Base-by-base conservation (phyloP, 2,329 filamentous ascomycete genomes). In the Pyrenochaeta sp. region DNA sequence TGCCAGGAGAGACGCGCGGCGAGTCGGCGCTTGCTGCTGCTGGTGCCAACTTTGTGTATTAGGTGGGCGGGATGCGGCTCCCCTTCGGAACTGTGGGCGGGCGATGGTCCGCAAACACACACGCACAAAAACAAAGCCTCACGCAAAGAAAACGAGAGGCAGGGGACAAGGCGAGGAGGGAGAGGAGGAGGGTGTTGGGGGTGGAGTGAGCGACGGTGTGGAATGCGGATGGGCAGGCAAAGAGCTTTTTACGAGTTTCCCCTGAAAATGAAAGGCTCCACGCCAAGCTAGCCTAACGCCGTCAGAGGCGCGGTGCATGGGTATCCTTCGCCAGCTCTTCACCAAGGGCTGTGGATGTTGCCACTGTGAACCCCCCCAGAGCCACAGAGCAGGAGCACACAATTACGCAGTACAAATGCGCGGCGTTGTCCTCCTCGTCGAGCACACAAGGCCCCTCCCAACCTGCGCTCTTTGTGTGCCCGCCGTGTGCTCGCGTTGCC, bases 1-100 rank as follows among this genome's bases (percentile, higher is more conserved):
- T 64, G 66, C 60, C 61, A 65, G 61, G 60, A 60, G 64, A 67
- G 63, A 70, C 66, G 69, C 68, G 71, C 68, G 69, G 68, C 64
- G 64, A 60, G 53, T 61, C 60, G 64, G 66, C 64, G 64, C 62
- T 68, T 67, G 23, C 58, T 58, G 50, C 37, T 49, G 52, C 43
- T 49, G 54, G 49, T n/a, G 47, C 50, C 49, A 51, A 33, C 51
- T 27, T 27, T 54, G 56, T 55, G 52, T 36, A 53, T 39, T 57
- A 50, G 53, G 56, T 50, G 37, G 61, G 55, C n/a, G n/a, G 67
- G 63, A 49, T 49, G 58, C 67, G 60, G 64, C 61, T 69, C 64
- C 65, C 58, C 59, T 59, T 54, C 50, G 57, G 45, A 51, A n/a
- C n/a, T n/a, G 48, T 49, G 45, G 51, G 51, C 36, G 51, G 51